A percentile compares a stretch with the other conserved stretches of the same genome.
Conservation (phyloP, 2,329 filamentous ascomycete species). For the Colletotrichum nymphaeae region DNA sequence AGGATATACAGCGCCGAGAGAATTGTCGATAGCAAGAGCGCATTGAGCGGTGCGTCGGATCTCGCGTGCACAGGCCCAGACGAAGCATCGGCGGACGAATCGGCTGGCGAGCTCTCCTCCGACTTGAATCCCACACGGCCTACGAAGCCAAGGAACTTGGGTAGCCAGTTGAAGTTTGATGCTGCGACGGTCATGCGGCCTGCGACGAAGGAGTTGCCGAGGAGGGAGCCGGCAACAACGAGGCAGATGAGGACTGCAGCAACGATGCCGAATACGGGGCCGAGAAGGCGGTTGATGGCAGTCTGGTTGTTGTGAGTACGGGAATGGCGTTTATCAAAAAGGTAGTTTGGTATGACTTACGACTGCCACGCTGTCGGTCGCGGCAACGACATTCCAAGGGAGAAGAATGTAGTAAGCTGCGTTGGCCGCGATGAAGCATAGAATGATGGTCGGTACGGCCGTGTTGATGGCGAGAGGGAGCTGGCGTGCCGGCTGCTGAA, state of each 20-base stretch:
- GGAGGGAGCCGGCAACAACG: constrained; percentile 70
- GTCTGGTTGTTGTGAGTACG: constrained; percentile 52
- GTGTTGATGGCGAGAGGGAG: constrained; percentile 72
- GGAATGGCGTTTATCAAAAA: not conserved
- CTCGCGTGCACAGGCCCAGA: constrained; percentile 9
- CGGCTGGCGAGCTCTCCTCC: constrained; percentile 16
- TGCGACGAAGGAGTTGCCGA: constrained; percentile 72
- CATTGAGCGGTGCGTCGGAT: constrained; percentile 66
- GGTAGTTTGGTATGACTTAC: constrained; percentile 50
- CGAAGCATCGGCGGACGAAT: constrained; percentile 3
- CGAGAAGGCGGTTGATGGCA: constrained; percentile 65
- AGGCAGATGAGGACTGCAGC: constrained; percentile 68
- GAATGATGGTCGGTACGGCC: constrained; percentile 68
- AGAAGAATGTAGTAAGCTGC: constrained; percentile 72
- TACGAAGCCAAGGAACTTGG: constrained; percentile 55
- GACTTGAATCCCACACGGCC: constrained; percentile 52
- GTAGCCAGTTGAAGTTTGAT: constrained; percentile 63
- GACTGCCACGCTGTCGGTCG: constrained; percentile 71
- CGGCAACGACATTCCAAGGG: constrained; percentile 68
- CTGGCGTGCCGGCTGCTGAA: constrained; percentile 61
- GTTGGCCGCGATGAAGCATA: constrained; percentile 70
- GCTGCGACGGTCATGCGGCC: constrained; percentile 72
- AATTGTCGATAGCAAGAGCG: constrained; percentile 60
- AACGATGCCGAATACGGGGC: constrained; percentile 62
- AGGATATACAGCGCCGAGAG: constrained; percentile 69